Evolutionary conservation across 768 basidiomycete genomes (phyloP), one percentile per base, ranked within the genome.

Genomic region (Hygrocybe coccinea): DNA sequence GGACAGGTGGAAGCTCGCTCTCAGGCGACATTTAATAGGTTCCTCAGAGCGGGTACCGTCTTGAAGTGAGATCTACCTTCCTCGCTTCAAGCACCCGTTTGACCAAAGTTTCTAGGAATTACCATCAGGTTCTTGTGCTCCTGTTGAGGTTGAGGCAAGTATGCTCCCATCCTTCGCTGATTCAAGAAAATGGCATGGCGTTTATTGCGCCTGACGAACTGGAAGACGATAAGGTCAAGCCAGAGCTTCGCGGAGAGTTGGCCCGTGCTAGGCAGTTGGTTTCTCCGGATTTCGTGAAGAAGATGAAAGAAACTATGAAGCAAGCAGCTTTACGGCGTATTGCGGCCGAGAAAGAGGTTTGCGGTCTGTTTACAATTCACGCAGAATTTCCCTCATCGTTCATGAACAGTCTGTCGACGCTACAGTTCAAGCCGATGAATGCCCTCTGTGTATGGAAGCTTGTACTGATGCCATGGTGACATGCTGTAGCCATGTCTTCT

Each of bases 11-110:
- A 84, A 62, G 70, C 75, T 22, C 64, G 67, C 6, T 75, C 78
- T 44, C 84, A 86, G 58, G 79, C 79, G 1, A 78, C 71, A 25
- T 88, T 90, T 72, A 89, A 88, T 62, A 72, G 78, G 17, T 87
- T 72, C 66, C 69, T 85, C 8, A 68, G 72, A 5, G 81, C 76
- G 4, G 85, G 86, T 1, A 87, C 87, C 0, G 85, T 89, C 10
- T 69, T 89, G 37, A 89, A 89, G 80, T 79, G 60, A 34, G 74
- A 63, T 52, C 2, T 17, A 33, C 25, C 34, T 22, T 35, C 33
- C 24, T 51, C 41, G 43, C 9, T 37, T 35, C 24, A 21, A 43
- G 19, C 7, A 1, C 33, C 3, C 3, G 29, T 3, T 29, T 29
- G 29, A 29, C 29, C 29, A 29, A 17, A 11, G 14, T 37, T 39